Conservation (phyloP, 345 rosid genomes). For the Psidium guajava region DNA sequence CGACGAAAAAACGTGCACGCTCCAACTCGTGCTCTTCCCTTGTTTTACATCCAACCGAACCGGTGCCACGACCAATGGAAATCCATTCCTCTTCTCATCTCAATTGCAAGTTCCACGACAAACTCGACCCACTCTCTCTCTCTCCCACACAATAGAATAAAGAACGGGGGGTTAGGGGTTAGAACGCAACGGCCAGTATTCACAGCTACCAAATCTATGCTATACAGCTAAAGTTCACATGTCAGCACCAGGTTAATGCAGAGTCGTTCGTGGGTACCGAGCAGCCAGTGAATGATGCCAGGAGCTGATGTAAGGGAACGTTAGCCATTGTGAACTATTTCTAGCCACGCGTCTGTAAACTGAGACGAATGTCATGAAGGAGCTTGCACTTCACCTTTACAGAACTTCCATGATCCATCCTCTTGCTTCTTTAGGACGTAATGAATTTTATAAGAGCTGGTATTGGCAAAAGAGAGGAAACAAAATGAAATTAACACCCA, state of each 20-base stretch:
- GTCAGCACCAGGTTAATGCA: background rate
- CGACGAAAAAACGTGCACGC: background rate
- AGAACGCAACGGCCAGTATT: background rate
- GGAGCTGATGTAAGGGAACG: background rate
- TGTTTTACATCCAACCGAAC: background rate
- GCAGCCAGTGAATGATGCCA: background rate
- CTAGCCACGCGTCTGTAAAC: background rate
- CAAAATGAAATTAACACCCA: background rate
- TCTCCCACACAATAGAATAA: background rate
- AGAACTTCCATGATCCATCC: conserved; percentile 84
- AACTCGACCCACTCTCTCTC: background rate
- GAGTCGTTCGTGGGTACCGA: background rate
- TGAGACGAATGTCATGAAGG: conserved; percentile 24
- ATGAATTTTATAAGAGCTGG: conserved; percentile 63
- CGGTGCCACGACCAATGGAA: background rate
- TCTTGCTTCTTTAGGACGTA: conserved; percentile 70
- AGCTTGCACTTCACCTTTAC: conserved; percentile 49
- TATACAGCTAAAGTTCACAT: background rate
- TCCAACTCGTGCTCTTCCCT: background rate
- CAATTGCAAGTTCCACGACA: background rate
- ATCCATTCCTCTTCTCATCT: background rate
- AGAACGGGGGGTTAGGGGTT: background rate
- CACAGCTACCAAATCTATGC: background rate
- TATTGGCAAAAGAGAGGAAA: background rate
- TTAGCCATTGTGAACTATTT: background rate